Conservation (phyloP, 495 filamentous ascomycete genomes). For the Pyrenula massariospora region DNA sequence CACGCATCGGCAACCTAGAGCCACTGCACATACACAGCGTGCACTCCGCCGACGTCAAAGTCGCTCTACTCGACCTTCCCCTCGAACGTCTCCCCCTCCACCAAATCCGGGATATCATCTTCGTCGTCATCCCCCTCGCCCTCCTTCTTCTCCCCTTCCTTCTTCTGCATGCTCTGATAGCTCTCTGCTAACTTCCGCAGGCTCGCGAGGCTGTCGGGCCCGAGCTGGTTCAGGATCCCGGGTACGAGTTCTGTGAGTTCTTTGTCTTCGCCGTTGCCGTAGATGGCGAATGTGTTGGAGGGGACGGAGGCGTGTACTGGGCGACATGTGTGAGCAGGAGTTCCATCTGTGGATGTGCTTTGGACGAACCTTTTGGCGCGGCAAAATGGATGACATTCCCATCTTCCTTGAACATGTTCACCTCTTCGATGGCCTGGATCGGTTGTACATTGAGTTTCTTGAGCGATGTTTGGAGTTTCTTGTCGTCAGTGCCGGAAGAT, state of each 20-base stretch:
- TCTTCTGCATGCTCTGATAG: slow-evolving; percentile 99
- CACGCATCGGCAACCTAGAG: no score
- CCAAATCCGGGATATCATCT: slow-evolving; percentile 88
- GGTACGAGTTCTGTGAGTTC: slow-evolving; percentile 98
- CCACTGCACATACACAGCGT: no score
- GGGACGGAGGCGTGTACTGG: slow-evolving; percentile 92
- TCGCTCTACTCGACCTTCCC: slow-evolving; percentile 88
- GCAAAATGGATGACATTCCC: slow-evolving; percentile 99
- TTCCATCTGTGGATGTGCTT: slow-evolving; percentile 1
- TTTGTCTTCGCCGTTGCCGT: slow-evolving; percentile 97
- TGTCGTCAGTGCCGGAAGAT: slow-evolving; percentile 85
- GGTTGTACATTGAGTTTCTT: slow-evolving; percentile 97
- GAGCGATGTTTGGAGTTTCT: slow-evolving; percentile 90
- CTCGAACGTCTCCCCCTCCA: slow-evolving; percentile 94
- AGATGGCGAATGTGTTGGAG: slow-evolving; percentile 98
- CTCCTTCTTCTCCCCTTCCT: slow-evolving; percentile 67
- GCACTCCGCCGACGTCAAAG: no score
- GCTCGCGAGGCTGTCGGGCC: slow-evolving; percentile 92
- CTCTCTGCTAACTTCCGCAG: slow-evolving; percentile 97
- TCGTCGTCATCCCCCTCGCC: slow-evolving; percentile 63
- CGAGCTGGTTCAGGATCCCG: slow-evolving; percentile 98
- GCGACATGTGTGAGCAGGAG: not conserved
- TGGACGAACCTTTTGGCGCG: slow-evolving; percentile 75
- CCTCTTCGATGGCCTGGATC: slow-evolving; percentile 98
- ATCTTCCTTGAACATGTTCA: slow-evolving; percentile 99